phyloP scores from a whole-genome alignment of 306 rosid species.

The Rosa multiflora region DNA sequence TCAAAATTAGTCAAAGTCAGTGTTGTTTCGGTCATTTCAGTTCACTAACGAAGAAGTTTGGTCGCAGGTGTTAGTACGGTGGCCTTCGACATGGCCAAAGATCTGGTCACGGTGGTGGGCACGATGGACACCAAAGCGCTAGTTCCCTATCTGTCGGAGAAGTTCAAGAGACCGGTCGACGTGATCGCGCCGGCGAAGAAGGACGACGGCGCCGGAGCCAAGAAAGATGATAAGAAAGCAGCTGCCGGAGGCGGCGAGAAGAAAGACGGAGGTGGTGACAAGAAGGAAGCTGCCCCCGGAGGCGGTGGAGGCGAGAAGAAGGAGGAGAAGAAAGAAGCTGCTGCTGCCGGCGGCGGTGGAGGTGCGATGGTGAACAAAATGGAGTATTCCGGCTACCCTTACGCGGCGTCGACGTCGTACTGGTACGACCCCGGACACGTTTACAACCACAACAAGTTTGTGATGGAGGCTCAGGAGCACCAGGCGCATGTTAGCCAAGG shows the following conservation, averaged over 20 bases:
- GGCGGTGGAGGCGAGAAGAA: neutral
- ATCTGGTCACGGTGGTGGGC: slow-evolving; percentile 69
- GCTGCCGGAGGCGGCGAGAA: slow-evolving; percentile 23
- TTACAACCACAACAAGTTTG: slow-evolving; percentile 29
- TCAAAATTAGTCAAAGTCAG: neutral
- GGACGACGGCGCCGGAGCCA: slow-evolving; percentile 32
- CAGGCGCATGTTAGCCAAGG: slow-evolving; percentile 34
- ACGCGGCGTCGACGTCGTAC: slow-evolving; percentile 29
- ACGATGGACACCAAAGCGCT: slow-evolving; percentile 53
- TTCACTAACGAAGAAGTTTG: slow-evolving; percentile 18
- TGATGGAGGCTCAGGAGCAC: slow-evolving; percentile 53
- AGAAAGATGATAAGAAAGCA: slow-evolving; percentile 17
- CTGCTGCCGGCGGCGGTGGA: slow-evolving; percentile 22
- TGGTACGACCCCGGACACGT: slow-evolving; percentile 41
- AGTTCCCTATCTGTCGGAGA: slow-evolving; percentile 43
- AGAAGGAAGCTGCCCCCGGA: slow-evolving; percentile 29
- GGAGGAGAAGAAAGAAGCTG: slow-evolving; percentile 18
- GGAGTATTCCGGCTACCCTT: slow-evolving; percentile 55
- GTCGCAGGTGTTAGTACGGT: slow-evolving; percentile 69
- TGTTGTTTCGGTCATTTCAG: neutral
- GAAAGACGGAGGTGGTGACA: slow-evolving; percentile 27
- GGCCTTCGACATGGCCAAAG: slow-evolving; percentile 48
- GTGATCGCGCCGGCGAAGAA: slow-evolving; percentile 63
- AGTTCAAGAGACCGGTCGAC: slow-evolving; percentile 60
- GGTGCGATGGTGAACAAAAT: slow-evolving; percentile 48